These are phyloP conservation scores for Phytophthora podocarpi DNA, from an alignment of 352 stramenopile species.

Conservation along the genomic window DNA sequence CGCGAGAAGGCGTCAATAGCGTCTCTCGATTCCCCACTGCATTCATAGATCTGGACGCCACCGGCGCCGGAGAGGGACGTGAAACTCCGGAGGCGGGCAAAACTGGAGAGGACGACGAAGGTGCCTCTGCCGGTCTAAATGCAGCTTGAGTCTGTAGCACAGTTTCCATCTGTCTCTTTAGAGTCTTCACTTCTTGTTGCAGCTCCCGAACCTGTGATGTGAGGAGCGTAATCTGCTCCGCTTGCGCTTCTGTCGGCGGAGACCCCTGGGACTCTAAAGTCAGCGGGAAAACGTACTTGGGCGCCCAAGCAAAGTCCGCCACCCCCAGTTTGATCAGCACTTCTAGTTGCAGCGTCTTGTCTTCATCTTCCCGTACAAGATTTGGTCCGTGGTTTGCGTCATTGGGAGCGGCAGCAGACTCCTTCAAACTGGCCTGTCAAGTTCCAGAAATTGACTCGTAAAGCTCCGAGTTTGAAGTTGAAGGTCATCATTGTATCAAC, in stretches of 20 bases:
- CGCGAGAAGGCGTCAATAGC: conserved; percentile 8
- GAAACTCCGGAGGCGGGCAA: not conserved
- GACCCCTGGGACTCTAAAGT: not conserved
- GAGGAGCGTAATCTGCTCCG: conserved; percentile 14
- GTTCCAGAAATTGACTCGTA: too few species aligned
- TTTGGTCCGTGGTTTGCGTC: not conserved
- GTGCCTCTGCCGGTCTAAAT: not conserved
- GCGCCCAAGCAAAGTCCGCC: conserved; percentile 22
- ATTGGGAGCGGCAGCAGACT: conserved; percentile 8
- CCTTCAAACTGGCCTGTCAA: conserved; percentile 27
- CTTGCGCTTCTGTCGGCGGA: conserved; percentile 6
- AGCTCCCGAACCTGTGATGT: conserved; percentile 35
- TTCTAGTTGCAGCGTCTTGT: conserved; percentile 26
- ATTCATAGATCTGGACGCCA: not conserved
- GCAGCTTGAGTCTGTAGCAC: conserved; percentile 18
- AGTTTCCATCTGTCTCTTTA: conserved; percentile 32
- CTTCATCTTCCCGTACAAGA: conserved; percentile 16
- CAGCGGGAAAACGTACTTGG: conserved; percentile 33
- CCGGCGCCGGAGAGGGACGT: not conserved
- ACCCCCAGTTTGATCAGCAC: conserved; percentile 25
- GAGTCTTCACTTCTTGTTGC: conserved; percentile 27
- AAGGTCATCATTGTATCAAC: not conserved
- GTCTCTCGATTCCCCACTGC: not conserved
- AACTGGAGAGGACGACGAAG: not conserved
- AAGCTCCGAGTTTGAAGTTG: too few species aligned